Evolutionary conservation across 345 rosid species (phyloP), one percentile per base, ranked within the genome.

Genomic region (Camelina sativa): DNA sequence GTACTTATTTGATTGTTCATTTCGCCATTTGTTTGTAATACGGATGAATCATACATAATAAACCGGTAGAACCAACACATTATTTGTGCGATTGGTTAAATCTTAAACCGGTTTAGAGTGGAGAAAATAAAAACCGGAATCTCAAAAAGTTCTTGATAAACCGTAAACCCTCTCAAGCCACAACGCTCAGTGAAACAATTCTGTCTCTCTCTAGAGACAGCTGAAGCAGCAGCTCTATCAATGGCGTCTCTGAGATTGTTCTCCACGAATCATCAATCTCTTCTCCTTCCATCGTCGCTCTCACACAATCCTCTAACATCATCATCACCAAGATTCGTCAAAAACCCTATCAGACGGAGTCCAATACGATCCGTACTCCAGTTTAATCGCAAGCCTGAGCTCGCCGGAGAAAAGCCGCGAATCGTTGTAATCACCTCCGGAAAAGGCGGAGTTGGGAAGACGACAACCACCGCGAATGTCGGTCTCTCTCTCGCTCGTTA

Each of bases 401-500:
- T 95, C 47, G 86, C 99, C 67, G 99, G 99, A 13, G 92, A 91
- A 20, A 91, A 97, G 15, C 97, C 97, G 8, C 91, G 99, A 1
- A 93, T 95, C 19, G 96, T 90, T n/a, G 99, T 95, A 6, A 95
- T 95, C 65, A 95, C 97, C 64, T 95, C 99, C 55, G 99, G 99
- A 2, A 95, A 95, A 83, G 99, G 97, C 6, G 99, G 99, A 7
- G 97, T 95, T 55, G 97, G 99, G 0, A 95, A 95, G 73, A 95
- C 99, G 1, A 95, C 99, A 2, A 87, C 99, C 69, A 90, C 97
- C 11, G 97, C 99, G n/a, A 95, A 95, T 47, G 88, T 95, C n/a
- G 99, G 97, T 6, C 97, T 95, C 82, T 95, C 99, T 40, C 82
- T 95, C 0, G 99, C 97, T 48, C 93, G 97, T 28, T 85, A 90